Evolutionary conservation across 108 stramenopile genomes (phyloP), one percentile per base, ranked within the genome.

Genomic region (Stephanodiscus minutulus): DNA sequence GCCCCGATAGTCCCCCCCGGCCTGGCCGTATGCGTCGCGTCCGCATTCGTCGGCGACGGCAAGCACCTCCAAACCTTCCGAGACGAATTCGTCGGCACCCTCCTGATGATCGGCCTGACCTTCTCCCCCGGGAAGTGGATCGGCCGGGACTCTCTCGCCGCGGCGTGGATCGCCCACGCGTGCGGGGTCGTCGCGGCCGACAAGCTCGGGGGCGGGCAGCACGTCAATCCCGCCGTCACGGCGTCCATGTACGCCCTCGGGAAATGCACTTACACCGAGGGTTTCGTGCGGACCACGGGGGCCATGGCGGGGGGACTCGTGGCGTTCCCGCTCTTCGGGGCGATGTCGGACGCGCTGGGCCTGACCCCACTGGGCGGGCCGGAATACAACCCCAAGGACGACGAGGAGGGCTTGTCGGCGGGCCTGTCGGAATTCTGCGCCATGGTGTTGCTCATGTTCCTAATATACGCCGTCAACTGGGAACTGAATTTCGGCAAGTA

Each of bases 101-200:
- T 89, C 18, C 66, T 95, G 46, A 95, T 95, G 94, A 88, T 95
- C 44, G 84, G 58, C 17, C 83, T 84, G 31, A 95, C 94, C 28
- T 95, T 95, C 68, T 88, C 87, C 11, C 88, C 94, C 24, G 94
- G 94, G 35, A 95, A 92, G 70, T 95, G 94, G 94, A 85, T 91
- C 27, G 89, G 89, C 7, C 37, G 70, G 39, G 85, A 88, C 43
- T 69, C 69, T 8, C 27, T 81, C 37, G 31, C 66, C 29, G 66
- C 90, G 11, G 94, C 91, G 27, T 95, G 94, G 91, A 44, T 72
- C 12, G 67, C 86, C 29, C 95, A 96, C 63, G 77, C 77, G 3
- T 52, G 82, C 25, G 95, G 95, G 56, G 92, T 96, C 43, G 64
- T 96, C 47, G 83, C 85, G 33, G 83, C 91, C 27, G 95, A 96